Base-by-base conservation (phyloP, 2,329 filamentous ascomycete species). In the Fusarium drepaniforme region DNA sequence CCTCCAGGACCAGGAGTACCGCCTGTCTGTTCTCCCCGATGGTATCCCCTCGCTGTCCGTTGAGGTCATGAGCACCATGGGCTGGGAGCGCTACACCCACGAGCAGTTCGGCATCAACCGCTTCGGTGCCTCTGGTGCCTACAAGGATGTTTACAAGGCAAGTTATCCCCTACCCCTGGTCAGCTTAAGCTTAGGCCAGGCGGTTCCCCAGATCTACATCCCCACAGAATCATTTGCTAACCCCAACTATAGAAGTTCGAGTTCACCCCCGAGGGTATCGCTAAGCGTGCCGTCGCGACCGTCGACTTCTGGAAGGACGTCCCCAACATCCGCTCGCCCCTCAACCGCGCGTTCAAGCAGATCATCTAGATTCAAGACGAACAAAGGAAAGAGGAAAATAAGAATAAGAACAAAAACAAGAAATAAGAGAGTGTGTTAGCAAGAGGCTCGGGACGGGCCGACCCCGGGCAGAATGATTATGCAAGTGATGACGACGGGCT, bases 81-180 rank as follows among this genome's bases (percentile, higher is more conserved):
- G 97, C 80, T 99, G 97, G 97, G 96, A 98, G 91, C 94, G 96
- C 86, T 99, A 98, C 89, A 94, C 95, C 70, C 96, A 99, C 88
- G 97, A 99, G 92, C 97, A 99, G 89, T 99, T 99, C 82, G 97
- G 97, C 84, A 92, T 99, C 78, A 99, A 99, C 93, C 92, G 97
- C 84, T 99, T 99, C 86, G 97, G 97, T 92, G 96, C 96, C 78
- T 97, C 94, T 67, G 97, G 96, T 81, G 93, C 96, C 78, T 98
- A 98, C 90, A 96, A 96, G 93, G 93, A 98, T 81, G 95, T 99
- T 72, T 99, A 99, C 91, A 93, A 94, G 90, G 94, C 89, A 88
- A 86, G 90, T 85, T 66, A 66, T n/a, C 21, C 60, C 38, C 61
- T 46, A 25, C 21, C 35, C 64, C 72, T 60, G 40, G 46, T 57